A percentile compares a stretch with the other conserved stretches of the same genome.
These are phyloP conservation scores for Camellia japonica DNA, from an alignment of 148 eudicot species.

Conservation along the genomic window DNA sequence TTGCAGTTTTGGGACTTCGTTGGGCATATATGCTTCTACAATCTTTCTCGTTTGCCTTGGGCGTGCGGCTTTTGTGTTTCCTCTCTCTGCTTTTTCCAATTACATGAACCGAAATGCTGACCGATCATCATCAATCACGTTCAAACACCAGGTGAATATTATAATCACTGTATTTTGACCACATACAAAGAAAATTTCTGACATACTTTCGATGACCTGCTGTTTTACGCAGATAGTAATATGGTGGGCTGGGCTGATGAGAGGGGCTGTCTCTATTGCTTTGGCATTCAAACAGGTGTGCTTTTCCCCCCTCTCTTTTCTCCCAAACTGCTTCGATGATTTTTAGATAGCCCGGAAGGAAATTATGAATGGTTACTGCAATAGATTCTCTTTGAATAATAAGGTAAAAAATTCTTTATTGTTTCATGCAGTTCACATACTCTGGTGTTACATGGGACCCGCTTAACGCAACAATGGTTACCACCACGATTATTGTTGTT, in stretches of 20 bases:
- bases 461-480: conserved; percentile 78
- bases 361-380: background rate
- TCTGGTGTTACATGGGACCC: conserved; percentile 73
- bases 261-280: conserved; percentile 98
- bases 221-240: conserved; percentile 51
- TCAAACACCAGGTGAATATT: conserved; percentile 59
- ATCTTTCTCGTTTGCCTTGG: conserved; percentile 68
- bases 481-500: conserved; percentile 70
- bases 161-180: background rate
- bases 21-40: conserved; percentile 47
- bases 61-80: conserved; percentile 92
- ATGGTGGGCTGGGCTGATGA: conserved; percentile 99
- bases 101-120: conserved; percentile 44
- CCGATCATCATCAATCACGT: conserved; percentile 50
- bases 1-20: conserved; percentile 51
- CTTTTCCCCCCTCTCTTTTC: background rate
- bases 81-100: conserved; percentile 79
- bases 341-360: background rate
- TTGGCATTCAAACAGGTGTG: conserved; percentile 92
- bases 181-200: background rate
- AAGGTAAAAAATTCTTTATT: background rate
- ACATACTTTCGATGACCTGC: background rate
- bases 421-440: conserved; percentile 66
- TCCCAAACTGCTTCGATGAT: background rate
- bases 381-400: background rate